Conservation (phyloP, 225 moss, liverwort and hornwort genomes). For the Thuidium tamariscinum region DNA sequence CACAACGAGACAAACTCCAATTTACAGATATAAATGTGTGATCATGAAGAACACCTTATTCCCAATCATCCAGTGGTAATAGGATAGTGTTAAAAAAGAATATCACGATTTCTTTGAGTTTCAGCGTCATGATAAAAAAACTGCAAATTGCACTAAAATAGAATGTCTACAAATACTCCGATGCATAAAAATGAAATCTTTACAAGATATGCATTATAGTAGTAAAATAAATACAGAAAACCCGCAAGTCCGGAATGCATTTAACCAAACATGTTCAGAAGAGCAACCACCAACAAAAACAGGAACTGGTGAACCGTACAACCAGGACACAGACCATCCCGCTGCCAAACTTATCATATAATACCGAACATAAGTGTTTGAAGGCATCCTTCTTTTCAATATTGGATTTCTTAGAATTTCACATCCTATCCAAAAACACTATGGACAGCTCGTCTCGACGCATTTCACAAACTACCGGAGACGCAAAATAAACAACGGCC, state of each 20-base stretch:
- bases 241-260: not conserved
- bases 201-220: not conserved
- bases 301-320: not conserved
- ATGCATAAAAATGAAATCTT: not conserved
- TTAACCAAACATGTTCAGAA: not conserved
- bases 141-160: not conserved
- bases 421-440: conserved; percentile 33
- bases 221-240: not conserved
- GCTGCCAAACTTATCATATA: conserved; percentile 29
- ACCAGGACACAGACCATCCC: conserved; percentile 14
- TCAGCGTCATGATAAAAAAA: no score
- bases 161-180: not conserved
- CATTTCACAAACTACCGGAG: conserved; percentile 3
- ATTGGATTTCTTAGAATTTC: conserved; percentile 21
- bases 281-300: not conserved
- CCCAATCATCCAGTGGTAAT: no score
- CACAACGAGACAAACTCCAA: not conserved
- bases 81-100: no score
- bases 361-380: conserved; percentile 24
- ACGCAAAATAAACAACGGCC: conserved; percentile 17
- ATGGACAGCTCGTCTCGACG: conserved; percentile 30
- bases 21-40: not conserved
- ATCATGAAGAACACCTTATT: not conserved
- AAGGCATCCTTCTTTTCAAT: conserved; percentile 29
- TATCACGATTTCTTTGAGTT: not conserved